Evolutionary conservation across 495 filamentous ascomycete species (phyloP).

Genomic region (Saxispiralis lemnorum): DNA sequence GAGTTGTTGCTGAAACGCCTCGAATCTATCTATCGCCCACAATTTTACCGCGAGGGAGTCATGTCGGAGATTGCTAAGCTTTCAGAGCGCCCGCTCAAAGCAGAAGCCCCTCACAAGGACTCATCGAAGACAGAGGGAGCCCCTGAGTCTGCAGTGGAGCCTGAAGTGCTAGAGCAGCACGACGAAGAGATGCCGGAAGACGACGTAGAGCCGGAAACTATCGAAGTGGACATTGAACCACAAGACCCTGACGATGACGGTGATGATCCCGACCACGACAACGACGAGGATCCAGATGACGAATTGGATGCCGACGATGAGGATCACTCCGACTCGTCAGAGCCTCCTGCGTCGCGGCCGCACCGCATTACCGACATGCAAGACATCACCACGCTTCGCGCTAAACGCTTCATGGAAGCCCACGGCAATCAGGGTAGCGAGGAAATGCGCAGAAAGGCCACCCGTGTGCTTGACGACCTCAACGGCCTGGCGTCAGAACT

Average conservation of each 20-base stretch:
- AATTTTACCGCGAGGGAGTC: conserved; percentile 94
- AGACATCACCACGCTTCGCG: conserved; percentile 53
- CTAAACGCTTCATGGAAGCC: conserved; percentile 62
- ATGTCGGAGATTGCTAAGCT: conserved; percentile 79
- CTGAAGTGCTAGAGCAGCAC: conserved; percentile 14
- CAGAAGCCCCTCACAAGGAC: conserved; percentile 7
- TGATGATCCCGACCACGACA: conserved; percentile 35
- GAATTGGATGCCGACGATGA: conserved; percentile 43
- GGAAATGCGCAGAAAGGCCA: conserved; percentile 58
- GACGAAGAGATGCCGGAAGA: conserved; percentile 17
- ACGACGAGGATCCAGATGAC: conserved; percentile 35
- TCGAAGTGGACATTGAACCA: conserved; percentile 11
- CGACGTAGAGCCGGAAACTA: conserved; percentile 2
- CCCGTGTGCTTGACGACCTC: conserved; percentile 54
- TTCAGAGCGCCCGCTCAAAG: conserved; percentile 35
- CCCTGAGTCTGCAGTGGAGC: conserved; percentile 1
- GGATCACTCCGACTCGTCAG: conserved; percentile 15
- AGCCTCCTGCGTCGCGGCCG: background rate
- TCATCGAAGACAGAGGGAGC: background rate
- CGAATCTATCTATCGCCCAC: conserved; percentile 76
- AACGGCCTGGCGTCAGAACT: conserved; percentile 54
- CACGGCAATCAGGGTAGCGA: conserved; percentile 60
- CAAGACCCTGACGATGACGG: conserved; percentile 31
- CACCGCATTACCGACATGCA: conserved; percentile 41
- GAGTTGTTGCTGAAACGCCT: conserved; percentile 73